Percentiles rank a stretch among this genome's conserved stretches.
Evolutionary conservation across 75 land plant species (phyloP).

Genomic region (Cryptomeria japonica): DNA sequence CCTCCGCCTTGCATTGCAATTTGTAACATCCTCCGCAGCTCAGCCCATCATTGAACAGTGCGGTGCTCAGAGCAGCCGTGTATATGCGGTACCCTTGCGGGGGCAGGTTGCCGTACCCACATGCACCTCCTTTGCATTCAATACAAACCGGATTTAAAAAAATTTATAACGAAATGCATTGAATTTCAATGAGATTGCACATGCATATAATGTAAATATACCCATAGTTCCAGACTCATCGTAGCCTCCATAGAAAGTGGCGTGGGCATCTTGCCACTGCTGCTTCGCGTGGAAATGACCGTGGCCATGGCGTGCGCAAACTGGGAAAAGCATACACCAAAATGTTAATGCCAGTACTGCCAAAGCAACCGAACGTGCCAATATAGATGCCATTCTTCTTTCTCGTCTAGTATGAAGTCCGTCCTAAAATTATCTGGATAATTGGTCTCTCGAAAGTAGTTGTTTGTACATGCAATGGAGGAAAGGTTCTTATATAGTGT

Average conservation of each 20-base stretch:
- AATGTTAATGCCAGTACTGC: too few species aligned
- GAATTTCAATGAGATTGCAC: too few species aligned
- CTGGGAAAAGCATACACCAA: too few species aligned
- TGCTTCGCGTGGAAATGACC: background rate
- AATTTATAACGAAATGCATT: too few species aligned
- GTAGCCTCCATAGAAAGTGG: background rate
- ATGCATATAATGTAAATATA: too few species aligned
- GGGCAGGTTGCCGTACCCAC: conserved; percentile 26
- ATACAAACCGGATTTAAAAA: background rate
- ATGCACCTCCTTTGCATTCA: conserved; percentile 21
- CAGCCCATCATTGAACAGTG: conserved; percentile 22
- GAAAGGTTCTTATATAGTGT: too few species aligned
- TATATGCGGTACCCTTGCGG: conserved; percentile 20
- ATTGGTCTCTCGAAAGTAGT: too few species aligned
- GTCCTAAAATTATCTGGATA: too few species aligned
- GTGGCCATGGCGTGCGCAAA: background rate
- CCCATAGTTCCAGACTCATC: background rate
- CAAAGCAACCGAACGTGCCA: too few species aligned
- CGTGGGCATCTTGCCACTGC: background rate
- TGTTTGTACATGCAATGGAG: too few species aligned
- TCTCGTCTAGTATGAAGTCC: too few species aligned
- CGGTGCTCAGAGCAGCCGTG: conserved; percentile 31
- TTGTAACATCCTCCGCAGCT: conserved; percentile 37
- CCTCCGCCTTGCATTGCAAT: conserved; percentile 18
- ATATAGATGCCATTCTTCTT: too few species aligned